Evolutionary conservation across 805 yeast genomes (phyloP), one percentile per base, ranked within the genome.

Genomic region (Ogataea henricii): DNA sequence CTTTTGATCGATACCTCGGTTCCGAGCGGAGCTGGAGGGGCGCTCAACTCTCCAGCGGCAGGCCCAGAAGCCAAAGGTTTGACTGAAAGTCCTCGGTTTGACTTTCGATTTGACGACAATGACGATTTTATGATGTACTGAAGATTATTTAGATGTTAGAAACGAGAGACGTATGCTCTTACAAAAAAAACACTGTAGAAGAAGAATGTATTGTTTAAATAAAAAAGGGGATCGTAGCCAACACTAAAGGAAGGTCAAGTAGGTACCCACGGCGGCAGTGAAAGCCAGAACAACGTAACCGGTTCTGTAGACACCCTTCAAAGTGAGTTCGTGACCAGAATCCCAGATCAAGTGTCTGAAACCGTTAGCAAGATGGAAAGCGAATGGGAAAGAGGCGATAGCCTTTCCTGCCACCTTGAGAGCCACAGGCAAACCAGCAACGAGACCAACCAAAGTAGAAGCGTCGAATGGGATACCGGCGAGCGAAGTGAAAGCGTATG

Each of bases 321-420:
- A 63, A 52, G 90, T 79, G 65, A 92, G 78, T 69, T 85, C 87
- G 57, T 73, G 76, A 67, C 96, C 96, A 45, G 82, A 67, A 68
- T 94, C 99, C 99, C 99, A 94, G 47, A 88, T 64, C 69, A 92
- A 73, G 69, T 94, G 99, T 79, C 99, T 89, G 54, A 92, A 51
- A 60, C 98, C 97, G 67, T 91, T 89, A 66, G 76, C 81, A 40
- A 79, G 62, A 71, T 94, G 99, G 85, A 81, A 90, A 25, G 87
- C 86, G 69, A 94, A 89, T 56, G 97, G 91, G 74, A 80, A 80
- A 7, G 94, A 82, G 63, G 85, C 80, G 34, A 80, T 63, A 43
- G 85, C 82, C 76, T 94, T 94, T 49, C 81, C 71, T 20, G 76
- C 72, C 49, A 79, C 57, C 70, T 90, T 87, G 34, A 78, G 72